phyloP scores from a whole-genome alignment of 208 protist species.

The Herpetomonas samuelpessoai region DNA sequence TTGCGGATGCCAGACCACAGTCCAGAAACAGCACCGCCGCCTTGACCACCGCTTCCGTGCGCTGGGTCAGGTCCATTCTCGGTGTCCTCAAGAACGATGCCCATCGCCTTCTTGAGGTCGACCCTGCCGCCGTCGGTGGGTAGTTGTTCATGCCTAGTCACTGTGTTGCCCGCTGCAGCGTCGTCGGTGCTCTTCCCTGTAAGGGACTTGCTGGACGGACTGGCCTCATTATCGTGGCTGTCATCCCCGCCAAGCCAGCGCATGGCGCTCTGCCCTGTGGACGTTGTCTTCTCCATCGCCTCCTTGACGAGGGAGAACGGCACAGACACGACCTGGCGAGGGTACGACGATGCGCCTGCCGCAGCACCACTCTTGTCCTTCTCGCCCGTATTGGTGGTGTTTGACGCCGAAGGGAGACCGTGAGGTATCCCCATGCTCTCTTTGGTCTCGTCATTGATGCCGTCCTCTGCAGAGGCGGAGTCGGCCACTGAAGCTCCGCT shows the following conservation, averaged over 20 bases:
- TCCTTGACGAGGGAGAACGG: slow-evolving; percentile 7
- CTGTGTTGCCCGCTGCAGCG: no score
- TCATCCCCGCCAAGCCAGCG: not conserved
- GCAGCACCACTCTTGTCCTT: not conserved
- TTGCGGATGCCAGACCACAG: no score
- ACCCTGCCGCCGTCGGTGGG: not conserved
- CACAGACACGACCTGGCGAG: not conserved
- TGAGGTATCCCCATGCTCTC: not conserved
- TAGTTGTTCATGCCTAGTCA: no score
- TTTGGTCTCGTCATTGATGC: not conserved
- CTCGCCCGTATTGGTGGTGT: no score
- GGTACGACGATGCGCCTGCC: not conserved
- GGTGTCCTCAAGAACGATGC: not conserved
- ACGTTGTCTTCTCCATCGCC: not conserved
- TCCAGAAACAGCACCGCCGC: no score
- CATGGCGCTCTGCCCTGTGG: slow-evolving; percentile 1
- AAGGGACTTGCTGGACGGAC: no score
- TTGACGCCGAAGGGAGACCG: no score
- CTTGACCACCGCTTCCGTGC: no score
- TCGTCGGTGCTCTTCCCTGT: no score
- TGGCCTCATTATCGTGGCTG: not conserved
- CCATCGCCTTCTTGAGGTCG: slow-evolving; percentile 1
- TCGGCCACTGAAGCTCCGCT: no score
- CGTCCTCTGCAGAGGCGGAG: no score
- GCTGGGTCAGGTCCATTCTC: no score